A percentile compares a stretch with the other conserved stretches of the same genome.
phyloP scores from a whole-genome alignment of 805 yeast genomes.

The Pichia exigua region DNA sequence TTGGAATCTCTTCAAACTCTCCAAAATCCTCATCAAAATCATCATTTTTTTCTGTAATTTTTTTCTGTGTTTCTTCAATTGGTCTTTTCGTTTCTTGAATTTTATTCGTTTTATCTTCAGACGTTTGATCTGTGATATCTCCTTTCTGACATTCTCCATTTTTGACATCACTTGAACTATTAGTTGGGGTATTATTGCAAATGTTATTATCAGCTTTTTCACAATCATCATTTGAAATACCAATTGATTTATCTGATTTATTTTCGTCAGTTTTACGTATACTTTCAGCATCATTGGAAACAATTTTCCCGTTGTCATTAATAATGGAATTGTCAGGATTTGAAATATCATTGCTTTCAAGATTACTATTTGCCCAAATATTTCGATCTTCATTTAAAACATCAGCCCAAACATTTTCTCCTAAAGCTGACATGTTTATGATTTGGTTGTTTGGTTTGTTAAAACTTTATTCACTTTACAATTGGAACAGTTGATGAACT shows the following conservation, averaged over 20 bases:
- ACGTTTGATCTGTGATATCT: not conserved
- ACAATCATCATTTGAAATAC: not conserved
- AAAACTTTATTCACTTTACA: not conserved
- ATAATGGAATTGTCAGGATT: not conserved
- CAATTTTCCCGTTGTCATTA: not conserved
- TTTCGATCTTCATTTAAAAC: not conserved
- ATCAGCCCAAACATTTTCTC: conserved; percentile 3
- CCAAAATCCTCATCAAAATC: conserved; percentile 21
- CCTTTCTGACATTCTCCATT: not conserved
- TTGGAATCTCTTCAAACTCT: conserved; percentile 15
- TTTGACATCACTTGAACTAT: not conserved
- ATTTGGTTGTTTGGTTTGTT: not conserved
- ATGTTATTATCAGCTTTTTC: not conserved
- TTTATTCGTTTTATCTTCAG: not conserved
- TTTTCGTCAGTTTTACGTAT: not conserved
- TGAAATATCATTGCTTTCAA: not conserved
- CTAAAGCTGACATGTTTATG: not conserved
- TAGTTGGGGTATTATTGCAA: not conserved
- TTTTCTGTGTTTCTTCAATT: not conserved
- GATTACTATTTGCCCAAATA: not conserved
- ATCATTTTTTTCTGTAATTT: not conserved
- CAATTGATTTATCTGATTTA: not conserved
- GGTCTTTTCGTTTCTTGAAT: not conserved
- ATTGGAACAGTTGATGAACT: no score
- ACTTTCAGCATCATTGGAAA: not conserved